phyloP scores from a whole-genome alignment of 2,329 filamentous ascomycete species.

The Sporothrix brunneoviolacea region DNA sequence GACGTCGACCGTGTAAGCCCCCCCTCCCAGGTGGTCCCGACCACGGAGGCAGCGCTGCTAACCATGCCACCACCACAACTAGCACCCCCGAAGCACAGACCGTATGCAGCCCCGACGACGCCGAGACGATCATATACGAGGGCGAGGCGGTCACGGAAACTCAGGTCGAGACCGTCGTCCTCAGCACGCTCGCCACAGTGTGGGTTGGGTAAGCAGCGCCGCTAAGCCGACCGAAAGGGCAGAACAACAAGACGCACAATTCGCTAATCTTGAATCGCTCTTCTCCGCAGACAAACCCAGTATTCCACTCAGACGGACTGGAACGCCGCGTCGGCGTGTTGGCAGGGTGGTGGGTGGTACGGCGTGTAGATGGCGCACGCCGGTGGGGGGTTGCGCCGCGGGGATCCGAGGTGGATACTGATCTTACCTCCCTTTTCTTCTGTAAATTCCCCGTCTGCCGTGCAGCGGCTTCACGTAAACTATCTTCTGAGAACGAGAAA shows the following conservation, averaged over 20 bases:
- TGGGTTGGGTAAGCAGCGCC: conserved; percentile 19
- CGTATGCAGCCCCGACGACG: conserved; percentile 17
- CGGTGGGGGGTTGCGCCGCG: background rate
- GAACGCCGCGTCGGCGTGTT: conserved; percentile 18
- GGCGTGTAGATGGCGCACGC: conserved; percentile 10
- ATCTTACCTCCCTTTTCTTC: no score
- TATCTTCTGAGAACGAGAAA: no score
- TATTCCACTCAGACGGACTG: conserved; percentile 20
- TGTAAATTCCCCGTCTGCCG: no score
- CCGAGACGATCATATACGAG: conserved; percentile 17
- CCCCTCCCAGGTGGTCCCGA: background rate
- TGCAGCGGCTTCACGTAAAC: no score
- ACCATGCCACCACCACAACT: background rate
- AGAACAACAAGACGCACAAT: background rate
- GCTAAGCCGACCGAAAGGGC: background rate
- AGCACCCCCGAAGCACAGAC: conserved; percentile 21
- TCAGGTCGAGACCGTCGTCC: conserved; percentile 17
- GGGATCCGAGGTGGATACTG: no score
- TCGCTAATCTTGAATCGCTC: background rate
- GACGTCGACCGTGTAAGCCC: conserved; percentile 18
- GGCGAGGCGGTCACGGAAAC: conserved; percentile 16
- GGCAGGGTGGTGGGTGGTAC: conserved; percentile 20
- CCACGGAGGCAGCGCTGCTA: background rate
- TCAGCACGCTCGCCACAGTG: conserved; percentile 16
- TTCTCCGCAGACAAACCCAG: conserved; percentile 17